Evolutionary conservation across 1,139 yeast genomes (phyloP).

Genomic region (Arxiozyma heterogenica): DNA sequence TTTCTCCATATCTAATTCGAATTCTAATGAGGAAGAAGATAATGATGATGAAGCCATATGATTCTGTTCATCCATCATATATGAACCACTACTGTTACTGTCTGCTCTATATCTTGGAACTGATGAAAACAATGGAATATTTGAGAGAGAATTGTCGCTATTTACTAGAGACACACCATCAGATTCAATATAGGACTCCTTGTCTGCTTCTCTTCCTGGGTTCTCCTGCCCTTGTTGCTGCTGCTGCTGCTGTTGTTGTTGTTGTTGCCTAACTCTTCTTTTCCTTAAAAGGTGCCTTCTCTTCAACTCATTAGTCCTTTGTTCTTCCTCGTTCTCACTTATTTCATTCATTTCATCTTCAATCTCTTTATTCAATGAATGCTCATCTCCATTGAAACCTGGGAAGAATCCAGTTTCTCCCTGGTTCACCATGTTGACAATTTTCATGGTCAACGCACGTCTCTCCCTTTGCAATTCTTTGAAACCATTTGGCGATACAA

Average conservation of each 20-base stretch:
- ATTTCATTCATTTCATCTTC: constrained; percentile 15
- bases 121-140: constrained; percentile 26
- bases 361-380: constrained; percentile 5
- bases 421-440: constrained; percentile 48
- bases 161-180: constrained; percentile 29
- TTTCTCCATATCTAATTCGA: constrained; percentile 14
- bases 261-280: constrained; percentile 12
- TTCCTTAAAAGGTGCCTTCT: constrained; percentile 25
- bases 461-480: constrained; percentile 43
- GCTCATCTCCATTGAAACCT: constrained; percentile 36
- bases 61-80: not conserved
- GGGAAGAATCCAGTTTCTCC: constrained; percentile 60
- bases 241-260: constrained; percentile 12
- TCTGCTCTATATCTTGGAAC: constrained; percentile 1
- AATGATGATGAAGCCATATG: constrained; percentile 16
- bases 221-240: constrained; percentile 18
- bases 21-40: constrained; percentile 11
- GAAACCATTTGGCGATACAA: constrained; percentile 37
- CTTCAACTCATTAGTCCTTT: constrained; percentile 25
- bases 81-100: not conserved
- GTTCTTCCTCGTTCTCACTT: constrained; percentile 17
- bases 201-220: constrained; percentile 5
- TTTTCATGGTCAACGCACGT: constrained; percentile 41
- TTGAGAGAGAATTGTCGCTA: constrained; percentile 30
- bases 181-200: constrained; percentile 14